These are phyloP conservation scores for Musa troglodytarum DNA, from an alignment of 176 grass and related monocot species.

Conservation along the genomic window DNA sequence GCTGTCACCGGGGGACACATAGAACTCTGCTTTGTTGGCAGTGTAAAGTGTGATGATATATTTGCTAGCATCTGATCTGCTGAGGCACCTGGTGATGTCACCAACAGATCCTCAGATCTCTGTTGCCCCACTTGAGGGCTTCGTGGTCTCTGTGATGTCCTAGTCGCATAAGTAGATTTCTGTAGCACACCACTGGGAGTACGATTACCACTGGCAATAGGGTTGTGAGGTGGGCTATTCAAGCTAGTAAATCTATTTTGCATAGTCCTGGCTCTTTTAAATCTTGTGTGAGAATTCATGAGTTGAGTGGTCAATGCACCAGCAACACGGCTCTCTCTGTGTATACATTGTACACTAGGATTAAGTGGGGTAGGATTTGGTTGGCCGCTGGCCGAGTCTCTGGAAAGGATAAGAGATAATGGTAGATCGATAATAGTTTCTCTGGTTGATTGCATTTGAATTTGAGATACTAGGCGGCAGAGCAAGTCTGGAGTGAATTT, in stretches of 20 bases:
- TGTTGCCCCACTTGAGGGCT: neutral
- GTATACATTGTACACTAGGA: neutral
- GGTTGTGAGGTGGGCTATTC: neutral
- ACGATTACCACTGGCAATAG: neutral
- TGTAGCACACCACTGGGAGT: neutral
- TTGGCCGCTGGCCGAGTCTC: neutral
- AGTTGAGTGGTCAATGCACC: conserved; percentile 14
- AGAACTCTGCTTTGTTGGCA: conserved; percentile 25
- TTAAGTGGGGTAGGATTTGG: conserved; percentile 15
- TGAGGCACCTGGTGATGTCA: conserved; percentile 13
- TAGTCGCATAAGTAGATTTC: too few species aligned
- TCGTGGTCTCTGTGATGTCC: neutral
- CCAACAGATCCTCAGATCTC: conserved; percentile 25
- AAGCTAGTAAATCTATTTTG: neutral
- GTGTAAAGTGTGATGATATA: conserved; percentile 23
- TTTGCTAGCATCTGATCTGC: conserved; percentile 11
- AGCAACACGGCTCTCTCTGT: neutral
- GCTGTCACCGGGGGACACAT: conserved; percentile 17
- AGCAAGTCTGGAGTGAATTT: conserved; percentile 19
- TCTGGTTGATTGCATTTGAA: neutral
- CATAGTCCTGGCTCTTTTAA: neutral
- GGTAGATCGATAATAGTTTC: neutral
- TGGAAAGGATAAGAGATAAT: conserved; percentile 1
- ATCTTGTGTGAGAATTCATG: conserved; percentile 11
- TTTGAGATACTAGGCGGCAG: neutral